Conservation (phyloP, 257 asterid genomes). For the Leonotis leonurus region DNA sequence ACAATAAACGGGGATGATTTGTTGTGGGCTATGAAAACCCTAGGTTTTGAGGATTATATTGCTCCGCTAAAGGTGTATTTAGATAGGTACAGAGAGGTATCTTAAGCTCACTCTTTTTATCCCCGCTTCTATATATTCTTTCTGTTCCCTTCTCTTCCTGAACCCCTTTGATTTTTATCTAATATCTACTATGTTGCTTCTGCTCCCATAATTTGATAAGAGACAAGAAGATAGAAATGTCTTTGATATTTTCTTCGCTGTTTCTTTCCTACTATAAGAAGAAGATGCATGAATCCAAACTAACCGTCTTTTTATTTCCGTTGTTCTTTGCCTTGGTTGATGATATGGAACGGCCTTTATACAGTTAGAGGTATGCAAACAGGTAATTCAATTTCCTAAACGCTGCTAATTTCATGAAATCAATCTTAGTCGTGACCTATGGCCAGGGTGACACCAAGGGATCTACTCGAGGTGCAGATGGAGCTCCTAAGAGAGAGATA, state of each 20-base stretch:
- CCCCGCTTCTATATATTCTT: background rate
- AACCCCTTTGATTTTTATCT: background rate
- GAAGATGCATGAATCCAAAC: slow-evolving; percentile 2
- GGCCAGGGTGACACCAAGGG: slow-evolving; percentile 57
- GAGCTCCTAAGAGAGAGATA: slow-evolving; percentile 32
- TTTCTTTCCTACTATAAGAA: background rate
- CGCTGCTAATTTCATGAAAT: slow-evolving; percentile 27
- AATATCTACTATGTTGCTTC: background rate
- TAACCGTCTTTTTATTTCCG: background rate
- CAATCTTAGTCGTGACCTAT: slow-evolving; percentile 20
- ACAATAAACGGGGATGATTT: slow-evolving; percentile 66
- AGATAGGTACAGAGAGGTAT: slow-evolving; percentile 62
- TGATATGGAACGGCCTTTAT: slow-evolving; percentile 15
- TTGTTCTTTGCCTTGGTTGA: slow-evolving; percentile 20
- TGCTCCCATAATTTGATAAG: background rate
- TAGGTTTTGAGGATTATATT: slow-evolving; percentile 56
- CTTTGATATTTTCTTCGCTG: background rate
- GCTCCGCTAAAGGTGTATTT: slow-evolving; percentile 49
- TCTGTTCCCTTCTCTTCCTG: background rate
- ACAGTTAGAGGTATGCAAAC: slow-evolving; percentile 51
- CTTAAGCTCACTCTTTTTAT: background rate
- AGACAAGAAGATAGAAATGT: background rate
- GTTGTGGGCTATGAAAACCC: slow-evolving; percentile 54
- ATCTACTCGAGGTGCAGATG: slow-evolving; percentile 45
- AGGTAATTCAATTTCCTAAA: slow-evolving; percentile 19